Base-by-base conservation (phyloP, 116 monocot species). In the Thalassia testudinum region DNA sequence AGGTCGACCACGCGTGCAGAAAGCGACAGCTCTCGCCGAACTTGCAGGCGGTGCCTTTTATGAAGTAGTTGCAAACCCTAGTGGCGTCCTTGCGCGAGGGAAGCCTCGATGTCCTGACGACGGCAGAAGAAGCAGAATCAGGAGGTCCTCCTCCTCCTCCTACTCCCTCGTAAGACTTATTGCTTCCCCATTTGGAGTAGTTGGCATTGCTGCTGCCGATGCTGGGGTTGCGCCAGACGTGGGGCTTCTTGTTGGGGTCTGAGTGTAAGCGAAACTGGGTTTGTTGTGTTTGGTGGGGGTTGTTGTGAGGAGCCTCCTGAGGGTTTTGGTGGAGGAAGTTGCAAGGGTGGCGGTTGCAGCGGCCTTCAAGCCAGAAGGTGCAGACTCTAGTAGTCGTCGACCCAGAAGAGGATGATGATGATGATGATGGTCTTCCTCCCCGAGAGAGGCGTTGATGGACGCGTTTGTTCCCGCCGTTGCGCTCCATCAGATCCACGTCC, bases 161-260 rank as follows among this genome's bases (percentile, higher is more conserved):
- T 30, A n/a, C 37, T 3, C 65, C 70, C 10, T 60, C 72, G 3
- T 63, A 63, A 13, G 72, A 72, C 49, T 65, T 77, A n/a, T n/a
- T n/a, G n/a, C n/a, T n/a, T 1, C 92, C 87, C 92, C 92, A 92
- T 38, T 62, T 77, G 8, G 80, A 75, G n/a, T n/a, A n/a, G 8
- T 49, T 52, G 18, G 42, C 54, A 18, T 57, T 69, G 11, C 40
- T 22, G 38, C 42, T 51, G 11, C 57, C 55, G 4, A 23, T 12
- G 70, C 26, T 67, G 42, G 78, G 75, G 59, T 75, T 87, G 49
- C 58, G 60, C 85, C 80, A 85, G 7, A 76, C 73, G 27, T 62
- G 54, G 22, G 63, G 42, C 44, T 70, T 45, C 62, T 71, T 73
- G 22, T 71, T 1, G 11, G 56, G 43, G 27, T 47, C 7, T 19